Conservation (phyloP, 2,329 filamentous ascomycete genomes). For the Cryphonectria japonica region DNA sequence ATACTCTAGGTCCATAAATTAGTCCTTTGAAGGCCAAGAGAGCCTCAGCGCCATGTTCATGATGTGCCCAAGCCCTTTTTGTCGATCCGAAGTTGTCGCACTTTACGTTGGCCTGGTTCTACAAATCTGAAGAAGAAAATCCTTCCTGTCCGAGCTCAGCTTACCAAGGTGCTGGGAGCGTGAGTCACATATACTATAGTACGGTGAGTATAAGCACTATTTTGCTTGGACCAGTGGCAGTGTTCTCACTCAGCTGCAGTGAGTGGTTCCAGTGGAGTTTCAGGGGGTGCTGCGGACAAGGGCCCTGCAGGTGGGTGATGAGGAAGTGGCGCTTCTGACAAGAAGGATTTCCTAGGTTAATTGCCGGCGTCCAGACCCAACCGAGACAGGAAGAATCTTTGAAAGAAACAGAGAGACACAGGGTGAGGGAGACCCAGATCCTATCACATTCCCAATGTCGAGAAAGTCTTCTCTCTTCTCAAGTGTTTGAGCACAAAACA, state of each 20-base stretch:
- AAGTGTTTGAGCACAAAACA: not conserved
- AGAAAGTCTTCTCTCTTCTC: not conserved
- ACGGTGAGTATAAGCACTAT: not conserved
- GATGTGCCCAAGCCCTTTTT: not conserved
- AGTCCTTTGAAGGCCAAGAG: not conserved
- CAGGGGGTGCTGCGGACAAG: not conserved
- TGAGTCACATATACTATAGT: not conserved
- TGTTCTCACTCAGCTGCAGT: constrained; percentile 3
- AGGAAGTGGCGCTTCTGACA: not conserved
- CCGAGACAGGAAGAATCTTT: not conserved
- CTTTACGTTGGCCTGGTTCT: not conserved
- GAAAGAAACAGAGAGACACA: not conserved
- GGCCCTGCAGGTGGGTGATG: not conserved
- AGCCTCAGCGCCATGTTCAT: not conserved
- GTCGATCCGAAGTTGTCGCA: not conserved
- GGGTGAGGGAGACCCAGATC: not conserved
- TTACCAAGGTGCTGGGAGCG: not conserved
- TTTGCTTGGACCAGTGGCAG: not conserved
- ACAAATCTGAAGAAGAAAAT: not conserved
- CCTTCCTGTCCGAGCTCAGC: not conserved
- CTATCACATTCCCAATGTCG: not conserved
- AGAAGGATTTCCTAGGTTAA: not conserved
- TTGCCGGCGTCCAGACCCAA: not conserved
- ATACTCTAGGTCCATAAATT: not conserved
- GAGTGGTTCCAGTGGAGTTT: not conserved